phyloP scores from a whole-genome alignment of 192 early-diverging fungal genomes.

The Backusella psychrophila region DNA sequence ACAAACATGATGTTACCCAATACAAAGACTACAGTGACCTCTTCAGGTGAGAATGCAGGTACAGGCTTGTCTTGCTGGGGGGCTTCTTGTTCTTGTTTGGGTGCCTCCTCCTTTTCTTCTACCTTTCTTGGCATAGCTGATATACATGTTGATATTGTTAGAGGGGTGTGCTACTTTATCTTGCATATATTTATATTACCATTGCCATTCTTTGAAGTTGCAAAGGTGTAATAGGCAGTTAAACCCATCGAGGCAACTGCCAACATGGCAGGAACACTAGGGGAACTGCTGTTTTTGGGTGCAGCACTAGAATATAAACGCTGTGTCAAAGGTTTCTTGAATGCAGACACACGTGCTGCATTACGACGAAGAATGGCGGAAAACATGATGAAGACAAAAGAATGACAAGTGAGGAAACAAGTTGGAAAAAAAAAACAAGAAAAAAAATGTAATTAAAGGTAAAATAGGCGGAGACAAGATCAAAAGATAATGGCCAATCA shows the following conservation, averaged over 20 bases:
- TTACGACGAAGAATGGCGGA: not conserved
- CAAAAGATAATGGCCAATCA: not conserved
- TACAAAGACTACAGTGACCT: slow-evolving; percentile 40
- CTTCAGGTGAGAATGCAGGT: slow-evolving; percentile 26
- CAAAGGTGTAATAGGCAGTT: slow-evolving; percentile 38
- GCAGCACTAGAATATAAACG: slow-evolving; percentile 8
- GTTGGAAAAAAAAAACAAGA: not conserved
- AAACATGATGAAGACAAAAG: not conserved
- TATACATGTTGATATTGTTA: not conserved
- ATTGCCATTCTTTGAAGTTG: slow-evolving; percentile 33
- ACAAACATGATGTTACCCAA: slow-evolving; percentile 18
- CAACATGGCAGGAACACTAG: slow-evolving; percentile 33
- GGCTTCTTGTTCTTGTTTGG: not conserved
- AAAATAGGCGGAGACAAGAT: not conserved
- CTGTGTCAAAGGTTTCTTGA: not conserved
- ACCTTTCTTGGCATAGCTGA: slow-evolving; percentile 28
- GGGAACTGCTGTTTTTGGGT: slow-evolving; percentile 11
- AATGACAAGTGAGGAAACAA: not conserved
- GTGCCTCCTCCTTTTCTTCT: not conserved
- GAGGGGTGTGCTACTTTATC: too few relatives aligned
- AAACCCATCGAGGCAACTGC: slow-evolving; percentile 43
- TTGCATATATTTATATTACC: slow-evolving; percentile 5
- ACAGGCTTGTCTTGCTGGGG: slow-evolving; percentile 8
- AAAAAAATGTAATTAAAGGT: not conserved
- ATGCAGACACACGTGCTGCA: not conserved